phyloP scores from a whole-genome alignment of 768 basidiomycete genomes.

The Tricholoma hemisulphureum region DNA sequence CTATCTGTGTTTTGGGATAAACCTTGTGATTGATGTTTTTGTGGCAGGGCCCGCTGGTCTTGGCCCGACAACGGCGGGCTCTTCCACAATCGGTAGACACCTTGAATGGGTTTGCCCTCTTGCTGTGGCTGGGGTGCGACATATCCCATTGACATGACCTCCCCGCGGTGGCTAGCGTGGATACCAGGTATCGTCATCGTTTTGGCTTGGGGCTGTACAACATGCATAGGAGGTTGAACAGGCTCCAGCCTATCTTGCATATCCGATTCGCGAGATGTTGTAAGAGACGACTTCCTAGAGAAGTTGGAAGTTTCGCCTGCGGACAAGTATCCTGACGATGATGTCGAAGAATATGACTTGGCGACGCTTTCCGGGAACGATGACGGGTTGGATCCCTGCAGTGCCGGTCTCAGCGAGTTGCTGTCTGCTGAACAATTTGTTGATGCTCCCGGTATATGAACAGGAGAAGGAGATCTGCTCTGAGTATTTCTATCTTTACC shows the following conservation, averaged over 20 bases:
- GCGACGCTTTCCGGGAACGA: conserved; percentile 17
- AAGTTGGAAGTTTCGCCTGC: conserved; percentile 1
- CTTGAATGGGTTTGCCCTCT: conserved; percentile 53
- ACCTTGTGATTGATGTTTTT: conserved; percentile 7
- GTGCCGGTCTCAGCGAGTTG: conserved; percentile 13
- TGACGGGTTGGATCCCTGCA: conserved; percentile 4
- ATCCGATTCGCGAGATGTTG: conserved; percentile 37
- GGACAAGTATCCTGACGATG: conserved; percentile 20
- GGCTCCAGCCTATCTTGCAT: conserved; percentile 22
- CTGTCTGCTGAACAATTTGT: conserved; percentile 13
- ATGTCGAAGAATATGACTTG: conserved; percentile 19
- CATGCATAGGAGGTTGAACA: conserved; percentile 48
- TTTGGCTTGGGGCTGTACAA: conserved; percentile 74
- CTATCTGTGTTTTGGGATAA: conserved; percentile 10
- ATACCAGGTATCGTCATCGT: conserved; percentile 89
- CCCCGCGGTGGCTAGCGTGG: conserved; percentile 79
- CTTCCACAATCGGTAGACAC: conserved; percentile 76
- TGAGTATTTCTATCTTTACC: conserved; percentile 42
- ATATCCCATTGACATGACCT: conserved; percentile 84
- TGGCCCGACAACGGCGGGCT: conserved; percentile 35
- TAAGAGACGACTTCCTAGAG: conserved; percentile 28
- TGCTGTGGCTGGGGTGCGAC: conserved; percentile 47
- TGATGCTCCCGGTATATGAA: conserved; percentile 16
- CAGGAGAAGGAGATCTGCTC: conserved; percentile 20
- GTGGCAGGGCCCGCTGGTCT: conserved; percentile 10